Base-by-base conservation (phyloP, 257 asterid species). In the Perilla frutescens region DNA sequence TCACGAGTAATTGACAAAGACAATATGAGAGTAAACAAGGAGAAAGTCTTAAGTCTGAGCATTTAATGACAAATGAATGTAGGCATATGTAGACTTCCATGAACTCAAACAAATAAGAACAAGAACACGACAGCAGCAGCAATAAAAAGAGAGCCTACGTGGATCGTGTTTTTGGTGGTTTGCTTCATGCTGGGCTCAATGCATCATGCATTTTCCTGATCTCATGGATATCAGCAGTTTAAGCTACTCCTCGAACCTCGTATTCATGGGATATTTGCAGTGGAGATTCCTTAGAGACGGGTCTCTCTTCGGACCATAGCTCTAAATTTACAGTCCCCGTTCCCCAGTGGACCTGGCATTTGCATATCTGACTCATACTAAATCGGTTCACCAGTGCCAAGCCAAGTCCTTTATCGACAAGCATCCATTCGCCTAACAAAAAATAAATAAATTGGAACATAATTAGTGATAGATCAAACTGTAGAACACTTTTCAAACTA, bases 251-350 rank as follows among this genome's bases (percentile, higher is more conserved):
- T 77, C 53, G 77, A 51, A 89, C 90, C 84, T 86, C 84, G 8
- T 92, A 92, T 36, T 85, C 85, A 15, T 90, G 96, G 36, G 87
- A 86, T 74, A 92, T 72, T 56, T 26, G 51, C 45, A 92, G 88
- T 15, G 97, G 91, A 1, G 94, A 77, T 32, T 92, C 88, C 84
- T 84, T 87, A 5, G 97, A 90, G 56, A 92, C 94, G 0, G 98
- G 96, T 80, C 98, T 86, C 57, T 84, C 87, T 79, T 92, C 90
- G 2, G 97, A 92, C 94, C 96, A 90, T 6, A 90, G 96, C 92
- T 92, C 98, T 34, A 92, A 71, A 81, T 90, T 90, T 3, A 92
- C 93, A 0, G 96, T 88, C 54, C 93, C 86, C 0, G 90, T 73
- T 40, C 98, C 98, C 96, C 97, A 90, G 62, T 92, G 90, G 44